Percentiles rank a stretch among this genome's conserved stretches.
phyloP scores from a whole-genome alignment of 495 filamentous ascomycete genomes.

The Daldinia caldariorum region DNA sequence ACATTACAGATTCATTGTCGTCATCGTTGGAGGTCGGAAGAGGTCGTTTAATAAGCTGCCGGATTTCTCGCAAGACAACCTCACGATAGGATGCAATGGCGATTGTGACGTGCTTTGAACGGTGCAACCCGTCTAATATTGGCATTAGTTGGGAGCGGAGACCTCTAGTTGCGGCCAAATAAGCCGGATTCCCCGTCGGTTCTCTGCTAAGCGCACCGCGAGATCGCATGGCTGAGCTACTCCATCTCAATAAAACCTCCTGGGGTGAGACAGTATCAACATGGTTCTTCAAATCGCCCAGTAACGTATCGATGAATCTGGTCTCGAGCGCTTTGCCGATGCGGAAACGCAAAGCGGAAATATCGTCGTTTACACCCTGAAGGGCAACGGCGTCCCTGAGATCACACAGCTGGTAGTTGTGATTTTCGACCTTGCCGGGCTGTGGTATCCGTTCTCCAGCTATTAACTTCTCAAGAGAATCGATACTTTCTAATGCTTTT shows the following conservation, averaged over 20 bases:
- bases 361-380: slow-evolving; percentile 78
- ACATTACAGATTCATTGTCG: slow-evolving; percentile 90
- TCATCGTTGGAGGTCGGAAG: slow-evolving; percentile 93
- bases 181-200: slow-evolving; percentile 74
- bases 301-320: slow-evolving; percentile 78
- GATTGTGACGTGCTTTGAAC: slow-evolving; percentile 77
- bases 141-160: slow-evolving; percentile 73
- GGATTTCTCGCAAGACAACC: slow-evolving; percentile 86
- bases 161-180: slow-evolving; percentile 72
- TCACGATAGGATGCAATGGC: slow-evolving; percentile 88
- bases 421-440: slow-evolving; percentile 47
- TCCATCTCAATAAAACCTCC: slow-evolving; percentile 82
- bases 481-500: slow-evolving; percentile 77
- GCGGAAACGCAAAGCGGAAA: slow-evolving; percentile 75
- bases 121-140: slow-evolving; percentile 79
- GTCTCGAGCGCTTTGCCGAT: slow-evolving; percentile 89
- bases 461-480: slow-evolving; percentile 79
- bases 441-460: slow-evolving; percentile 59
- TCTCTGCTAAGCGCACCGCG: slow-evolving; percentile 73
- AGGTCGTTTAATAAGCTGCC: slow-evolving; percentile 82
- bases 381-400: slow-evolving; percentile 81
- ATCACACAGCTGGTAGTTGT: slow-evolving; percentile 64
- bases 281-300: slow-evolving; percentile 84
- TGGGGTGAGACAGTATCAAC: slow-evolving; percentile 75
- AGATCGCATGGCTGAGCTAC: slow-evolving; percentile 60